phyloP scores from a whole-genome alignment of 495 filamentous ascomycete species.

The Acidiella bohemica region DNA sequence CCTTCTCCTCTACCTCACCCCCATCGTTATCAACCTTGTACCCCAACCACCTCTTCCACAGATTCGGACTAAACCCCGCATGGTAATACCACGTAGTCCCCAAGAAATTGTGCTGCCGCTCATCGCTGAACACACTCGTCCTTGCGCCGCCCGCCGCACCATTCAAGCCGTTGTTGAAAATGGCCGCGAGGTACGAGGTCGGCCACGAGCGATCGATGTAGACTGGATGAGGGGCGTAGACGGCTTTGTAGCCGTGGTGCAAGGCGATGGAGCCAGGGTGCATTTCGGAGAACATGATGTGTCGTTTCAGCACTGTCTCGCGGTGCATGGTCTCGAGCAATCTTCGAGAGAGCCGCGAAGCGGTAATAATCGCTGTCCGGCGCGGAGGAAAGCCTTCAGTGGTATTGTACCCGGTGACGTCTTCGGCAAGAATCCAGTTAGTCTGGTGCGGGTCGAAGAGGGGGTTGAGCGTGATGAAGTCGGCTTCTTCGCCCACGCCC shows the following conservation, averaged over 20 bases:
- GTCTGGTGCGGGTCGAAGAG: conserved; percentile 84
- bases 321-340: conserved; percentile 79
- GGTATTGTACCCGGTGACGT: conserved; percentile 80
- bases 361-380: conserved; percentile 76
- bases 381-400: conserved; percentile 46
- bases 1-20: conserved; percentile 65
- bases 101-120: conserved; percentile 76
- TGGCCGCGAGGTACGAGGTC: conserved; percentile 56
- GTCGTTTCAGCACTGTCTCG: conserved; percentile 65
- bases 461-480: conserved; percentile 86
- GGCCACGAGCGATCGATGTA: conserved; percentile 90
- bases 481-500: conserved; percentile 87
- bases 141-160: conserved; percentile 62
- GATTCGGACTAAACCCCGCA: conserved; percentile 63
- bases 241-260: conserved; percentile 91
- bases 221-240: conserved; percentile 81
- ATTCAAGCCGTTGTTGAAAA: conserved; percentile 75
- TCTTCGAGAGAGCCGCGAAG: conserved; percentile 65
- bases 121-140: conserved; percentile 59
- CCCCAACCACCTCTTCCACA: conserved; percentile 82
- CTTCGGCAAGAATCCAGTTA: conserved; percentile 72
- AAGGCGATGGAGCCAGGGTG: conserved; percentile 76
- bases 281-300: conserved; percentile 93
- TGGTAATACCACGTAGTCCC: conserved; percentile 95
- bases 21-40: conserved; percentile 73